Base-by-base conservation (phyloP, 1,139 yeast genomes). In the Pichia sp. region DNA sequence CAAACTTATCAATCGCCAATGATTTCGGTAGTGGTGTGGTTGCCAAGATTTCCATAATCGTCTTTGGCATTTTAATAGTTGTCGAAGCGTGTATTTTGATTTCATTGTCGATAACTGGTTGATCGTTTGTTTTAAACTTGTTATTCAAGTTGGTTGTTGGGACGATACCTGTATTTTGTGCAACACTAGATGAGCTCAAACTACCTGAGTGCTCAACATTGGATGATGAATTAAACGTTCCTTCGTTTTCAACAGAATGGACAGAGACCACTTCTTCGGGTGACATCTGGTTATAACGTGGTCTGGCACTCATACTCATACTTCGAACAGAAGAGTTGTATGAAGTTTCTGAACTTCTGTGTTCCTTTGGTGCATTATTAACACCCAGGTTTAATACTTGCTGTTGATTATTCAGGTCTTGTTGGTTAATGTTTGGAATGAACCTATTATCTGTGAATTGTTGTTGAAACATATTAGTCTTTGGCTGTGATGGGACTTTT, bases 21-120 rank as follows among this genome's bases (percentile, higher is more conserved):
- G 64, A 70, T 18, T 74, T 75, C 7, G 80, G 81, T 44, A 76
- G 68, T 4, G 76, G 63, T 1, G 76, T 71, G 51, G 62, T 46
- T 51, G 74, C 70, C 1, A 75, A 72, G 8, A 77, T 74, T 36
- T 70, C 70, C 82, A 78, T 77, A 22, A 67, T 67, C 42, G 64
- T 65, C 11, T 66, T 53, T 14, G 69, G 69, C 68, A 65, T 63
- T 27, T 53, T 53, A 2, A 65, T 55, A 4, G 58, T 58, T 33
- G 52, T 53, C 3, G 65, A 63, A 2, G 68, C 66, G 45, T 64
- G 67, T 10, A 63, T 58, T 24, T 56, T 50, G 15, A 63, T 58
- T 10, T 45, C 40, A 36, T 56, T 56, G 19, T 52, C 52, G 12
- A 55, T 42, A 11, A 57, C 47, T 11, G 54, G 50, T 38, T 51